These are phyloP conservation scores for Corchorus capsularis DNA, from an alignment of 345 rosid genomes.

Conservation along the genomic window DNA sequence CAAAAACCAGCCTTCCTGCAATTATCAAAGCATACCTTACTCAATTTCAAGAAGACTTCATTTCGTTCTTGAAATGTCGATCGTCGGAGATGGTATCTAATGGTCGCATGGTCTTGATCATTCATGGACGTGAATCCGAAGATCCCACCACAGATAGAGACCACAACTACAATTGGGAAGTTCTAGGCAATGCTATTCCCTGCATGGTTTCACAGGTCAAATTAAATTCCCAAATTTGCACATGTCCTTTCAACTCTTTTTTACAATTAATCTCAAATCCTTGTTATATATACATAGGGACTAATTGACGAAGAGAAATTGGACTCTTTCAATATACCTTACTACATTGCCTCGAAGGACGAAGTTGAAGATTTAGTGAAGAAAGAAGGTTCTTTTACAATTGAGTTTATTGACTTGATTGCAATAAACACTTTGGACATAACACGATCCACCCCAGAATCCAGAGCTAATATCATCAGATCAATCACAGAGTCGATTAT, in stretches of 20 bases:
- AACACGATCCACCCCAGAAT: neutral
- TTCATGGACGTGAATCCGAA: neutral
- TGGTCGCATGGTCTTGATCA: neutral
- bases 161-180: neutral
- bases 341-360: neutral
- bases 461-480: neutral
- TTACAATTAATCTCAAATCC: too few relatives aligned
- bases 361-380: neutral
- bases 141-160: neutral
- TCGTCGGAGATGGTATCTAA: neutral
- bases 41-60: neutral
- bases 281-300: neutral
- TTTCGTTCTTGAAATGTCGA: neutral
- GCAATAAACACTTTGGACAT: neutral
- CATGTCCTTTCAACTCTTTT: too few relatives aligned
- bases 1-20: neutral
- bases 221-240: too few relatives aligned
- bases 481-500: neutral
- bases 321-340: slow-evolving; percentile 3
- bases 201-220: neutral
- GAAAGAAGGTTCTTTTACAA: neutral
- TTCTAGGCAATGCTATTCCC: neutral
- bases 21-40: neutral
- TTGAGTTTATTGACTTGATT: neutral
- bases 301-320: slow-evolving; percentile 5